phyloP scores from a whole-genome alignment of 495 filamentous ascomycete species.

The Trichocladium uniseriatum region DNA sequence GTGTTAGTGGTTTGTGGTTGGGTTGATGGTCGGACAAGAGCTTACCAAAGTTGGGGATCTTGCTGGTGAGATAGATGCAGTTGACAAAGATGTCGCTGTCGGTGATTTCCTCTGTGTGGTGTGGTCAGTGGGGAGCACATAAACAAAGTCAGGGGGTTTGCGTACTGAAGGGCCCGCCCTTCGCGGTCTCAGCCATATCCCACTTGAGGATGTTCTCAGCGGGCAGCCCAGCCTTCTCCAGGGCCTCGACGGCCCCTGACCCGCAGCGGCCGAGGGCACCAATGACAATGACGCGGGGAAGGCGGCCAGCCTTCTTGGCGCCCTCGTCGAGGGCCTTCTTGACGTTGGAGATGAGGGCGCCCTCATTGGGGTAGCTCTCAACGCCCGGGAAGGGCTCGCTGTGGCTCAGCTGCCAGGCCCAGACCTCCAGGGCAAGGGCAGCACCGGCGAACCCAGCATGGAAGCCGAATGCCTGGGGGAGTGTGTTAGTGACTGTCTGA shows the following conservation, averaged over 20 bases:
- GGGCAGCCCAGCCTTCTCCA: slow-evolving; percentile 63
- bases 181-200: slow-evolving; percentile 86
- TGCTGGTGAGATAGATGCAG: slow-evolving; percentile 71
- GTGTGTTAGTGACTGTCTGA: background rate
- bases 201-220: slow-evolving; percentile 72
- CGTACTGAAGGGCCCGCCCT: slow-evolving; percentile 67
- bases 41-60: slow-evolving; percentile 30
- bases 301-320: slow-evolving; percentile 52
- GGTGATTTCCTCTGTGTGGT: slow-evolving; percentile 57
- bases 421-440: slow-evolving; percentile 73
- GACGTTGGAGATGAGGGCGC: slow-evolving; percentile 61
- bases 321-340: slow-evolving; percentile 62
- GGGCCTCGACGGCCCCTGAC: slow-evolving; percentile 71
- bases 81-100: slow-evolving; percentile 79
- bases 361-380: slow-evolving; percentile 66
- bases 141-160: background rate
- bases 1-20: background rate
- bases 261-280: slow-evolving; percentile 78
- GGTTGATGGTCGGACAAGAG: background rate
- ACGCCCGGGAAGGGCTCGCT: slow-evolving; percentile 58
- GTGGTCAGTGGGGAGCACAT: slow-evolving; percentile 2
- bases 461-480: slow-evolving; percentile 46
- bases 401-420: slow-evolving; percentile 79
- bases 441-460: slow-evolving; percentile 76
- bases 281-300: slow-evolving; percentile 51